A percentile compares a stretch with the other conserved stretches of the same genome.
These are phyloP conservation scores for Dothistroma septosporum DNA, from an alignment of 2,329 filamentous ascomycete genomes.

Conservation along the genomic window DNA sequence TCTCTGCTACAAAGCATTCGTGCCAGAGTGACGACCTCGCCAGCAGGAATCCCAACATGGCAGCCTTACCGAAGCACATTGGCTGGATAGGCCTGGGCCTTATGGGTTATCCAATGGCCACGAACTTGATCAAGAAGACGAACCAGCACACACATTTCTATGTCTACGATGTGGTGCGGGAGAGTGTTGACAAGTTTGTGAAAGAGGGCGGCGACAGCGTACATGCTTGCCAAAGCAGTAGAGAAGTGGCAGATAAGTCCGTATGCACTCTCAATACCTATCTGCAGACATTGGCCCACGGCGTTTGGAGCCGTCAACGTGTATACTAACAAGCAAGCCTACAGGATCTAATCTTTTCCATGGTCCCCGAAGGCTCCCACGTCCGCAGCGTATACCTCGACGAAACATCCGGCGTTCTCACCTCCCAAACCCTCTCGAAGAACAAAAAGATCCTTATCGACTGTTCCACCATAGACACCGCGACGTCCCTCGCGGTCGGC, in stretches of 20 bases:
- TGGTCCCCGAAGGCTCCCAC: constrained; percentile 53
- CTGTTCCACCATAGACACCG: constrained; percentile 55
- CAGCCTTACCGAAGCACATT: constrained; percentile 30
- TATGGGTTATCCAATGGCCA: constrained; percentile 54
- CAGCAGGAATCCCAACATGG: constrained; percentile 16
- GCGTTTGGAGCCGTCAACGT: not conserved
- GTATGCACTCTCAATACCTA: constrained; percentile 35
- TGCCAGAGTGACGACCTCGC: not conserved
- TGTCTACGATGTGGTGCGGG: constrained; percentile 48
- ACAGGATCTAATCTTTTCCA: constrained; percentile 50
- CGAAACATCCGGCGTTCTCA: constrained; percentile 41
- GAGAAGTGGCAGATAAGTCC: constrained; percentile 48
- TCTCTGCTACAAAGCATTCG: not conserved
- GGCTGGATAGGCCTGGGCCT: constrained; percentile 55
- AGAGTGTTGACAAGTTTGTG: constrained; percentile 43
- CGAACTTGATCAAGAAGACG: constrained; percentile 48
- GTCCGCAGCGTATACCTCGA: constrained; percentile 51
- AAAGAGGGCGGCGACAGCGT: constrained; percentile 40
- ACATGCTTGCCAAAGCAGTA: constrained; percentile 41
- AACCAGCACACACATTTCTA: constrained; percentile 42
- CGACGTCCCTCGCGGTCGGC: constrained; percentile 47
- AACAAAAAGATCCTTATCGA: constrained; percentile 50
- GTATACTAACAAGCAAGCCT: constrained; percentile 4
- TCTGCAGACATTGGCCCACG: not conserved
- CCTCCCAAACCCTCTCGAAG: constrained; percentile 33